phyloP scores from a whole-genome alignment of 2,329 filamentous ascomycete genomes.

The Talaromyces sp. region DNA sequence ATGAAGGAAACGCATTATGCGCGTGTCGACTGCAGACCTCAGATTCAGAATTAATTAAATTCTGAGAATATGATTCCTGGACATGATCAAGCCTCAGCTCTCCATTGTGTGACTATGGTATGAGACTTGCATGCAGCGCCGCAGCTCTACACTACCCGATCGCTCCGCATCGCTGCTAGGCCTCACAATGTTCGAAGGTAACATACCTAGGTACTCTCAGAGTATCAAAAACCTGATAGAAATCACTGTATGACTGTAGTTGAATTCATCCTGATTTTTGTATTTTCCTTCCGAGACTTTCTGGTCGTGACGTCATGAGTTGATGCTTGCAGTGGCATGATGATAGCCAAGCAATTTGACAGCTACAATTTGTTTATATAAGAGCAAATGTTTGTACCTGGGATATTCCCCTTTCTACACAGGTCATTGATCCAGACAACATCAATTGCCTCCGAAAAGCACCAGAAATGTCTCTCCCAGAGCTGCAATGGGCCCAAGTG shows the following conservation, averaged over 20 bases:
- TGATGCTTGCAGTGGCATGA: background rate
- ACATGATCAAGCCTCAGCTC: background rate
- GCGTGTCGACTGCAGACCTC: background rate
- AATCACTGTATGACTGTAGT: background rate
- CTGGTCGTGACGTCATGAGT: slow-evolving; percentile 10
- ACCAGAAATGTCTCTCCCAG: slow-evolving; percentile 59
- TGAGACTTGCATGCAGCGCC: background rate
- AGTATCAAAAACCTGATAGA: background rate
- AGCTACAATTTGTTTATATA: background rate
- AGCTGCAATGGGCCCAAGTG: slow-evolving; percentile 87
- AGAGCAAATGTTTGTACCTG: background rate
- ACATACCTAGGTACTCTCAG: background rate
- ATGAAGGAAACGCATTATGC: background rate
- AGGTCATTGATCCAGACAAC: background rate
- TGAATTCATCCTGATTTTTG: background rate
- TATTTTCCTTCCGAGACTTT: background rate
- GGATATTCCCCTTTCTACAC: too few relatives aligned
- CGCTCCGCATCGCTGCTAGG: background rate
- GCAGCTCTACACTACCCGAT: background rate
- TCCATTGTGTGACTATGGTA: background rate
- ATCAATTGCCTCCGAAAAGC: background rate
- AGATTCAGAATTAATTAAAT: background rate
- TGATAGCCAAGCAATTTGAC: background rate
- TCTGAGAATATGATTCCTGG: background rate
- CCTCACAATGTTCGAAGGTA: background rate